Base-by-base conservation (phyloP, 768 basidiomycete species). In the Termitomyces sp. region DNA sequence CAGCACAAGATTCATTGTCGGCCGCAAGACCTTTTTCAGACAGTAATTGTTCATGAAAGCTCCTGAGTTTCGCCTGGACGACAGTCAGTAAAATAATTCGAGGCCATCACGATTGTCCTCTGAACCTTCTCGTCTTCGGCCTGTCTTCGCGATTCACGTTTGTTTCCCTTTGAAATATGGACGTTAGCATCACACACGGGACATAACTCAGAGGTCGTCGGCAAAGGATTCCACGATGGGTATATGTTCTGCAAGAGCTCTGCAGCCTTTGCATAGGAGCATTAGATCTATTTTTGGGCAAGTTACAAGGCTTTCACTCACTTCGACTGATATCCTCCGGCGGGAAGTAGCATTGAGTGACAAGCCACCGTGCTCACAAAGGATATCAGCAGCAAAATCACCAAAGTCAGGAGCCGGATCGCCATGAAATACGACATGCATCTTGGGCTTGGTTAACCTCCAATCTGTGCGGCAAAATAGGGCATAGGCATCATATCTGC, bases 81-180 rank as follows among this genome's bases (percentile, higher is more conserved):
- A 45, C 32, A 40, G 56, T 63, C 54, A 63, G 58, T 37, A 12
- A 22, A 55, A 34, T 45, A 21, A 17, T 17, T 34, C 32, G 12
- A 14, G 15, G 19, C 45, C 40, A 45, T 64, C 28, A 28, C 57
- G 35, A 40, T 38, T 42, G 35, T 17, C 48, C n/a, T 32, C 47
- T 54, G 28, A 52, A 86, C 90, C 83, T 89, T 91, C 70, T 92
- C 90, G 19, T 87, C 83, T 64, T 90, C 90, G 24, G 86, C 87
- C 54, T 75, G 79, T 65, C 77, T 84, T 40, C 86, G 82, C 41
- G 77, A 59, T 59, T 82, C 84, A 40, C 76, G 79, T 62, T 79
- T 87, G 57, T 82, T 84, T 62, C 83, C 83, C 62, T 77, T 81
- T 7, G 80, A 82, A 34, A 72, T 75, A 47, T 82, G 77, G 19